phyloP scores from a whole-genome alignment of 179 eudicot genomes.

The Amaranthus tricolor region DNA sequence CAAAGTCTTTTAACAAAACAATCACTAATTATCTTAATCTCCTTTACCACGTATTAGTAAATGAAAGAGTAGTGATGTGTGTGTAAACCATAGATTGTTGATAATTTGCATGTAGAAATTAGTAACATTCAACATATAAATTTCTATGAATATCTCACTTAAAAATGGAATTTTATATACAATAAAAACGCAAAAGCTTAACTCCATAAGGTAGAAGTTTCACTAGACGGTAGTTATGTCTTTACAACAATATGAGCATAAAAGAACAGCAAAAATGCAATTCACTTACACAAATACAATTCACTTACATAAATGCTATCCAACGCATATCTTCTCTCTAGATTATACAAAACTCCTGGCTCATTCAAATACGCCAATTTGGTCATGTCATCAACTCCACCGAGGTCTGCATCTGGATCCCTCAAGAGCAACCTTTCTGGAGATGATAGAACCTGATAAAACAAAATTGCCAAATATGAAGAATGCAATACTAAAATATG shows the following conservation, averaged over 20 bases:
- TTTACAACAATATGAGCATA: neutral
- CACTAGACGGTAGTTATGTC: neutral
- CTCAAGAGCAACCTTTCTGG: conserved; percentile 67
- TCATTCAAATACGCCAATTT: conserved; percentile 92
- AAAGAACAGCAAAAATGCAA: neutral
- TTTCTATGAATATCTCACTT: neutral
- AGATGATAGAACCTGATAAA: conserved; percentile 50
- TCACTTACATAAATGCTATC: conserved; percentile 90
- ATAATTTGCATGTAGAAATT: too few species aligned
- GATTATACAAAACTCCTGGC: conserved; percentile 91
- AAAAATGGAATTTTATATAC: neutral
- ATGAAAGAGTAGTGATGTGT: too few species aligned
- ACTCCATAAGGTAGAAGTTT: neutral
- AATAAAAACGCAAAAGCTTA: too few species aligned
- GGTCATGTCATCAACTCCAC: conserved; percentile 99
- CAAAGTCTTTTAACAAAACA: too few species aligned
- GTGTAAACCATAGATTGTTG: too few species aligned
- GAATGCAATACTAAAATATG: conserved; percentile 1
- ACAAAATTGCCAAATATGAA: neutral
- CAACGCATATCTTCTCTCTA: conserved; percentile 84
- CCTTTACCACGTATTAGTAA: too few species aligned
- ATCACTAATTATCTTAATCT: too few species aligned
- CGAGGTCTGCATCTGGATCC: conserved; percentile 88
- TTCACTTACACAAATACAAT: conserved; percentile 44
- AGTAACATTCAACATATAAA: too few species aligned